Evolutionary conservation across 1,284 basidiomycete species (phyloP).

Genomic region (Puccinia triticina): DNA sequence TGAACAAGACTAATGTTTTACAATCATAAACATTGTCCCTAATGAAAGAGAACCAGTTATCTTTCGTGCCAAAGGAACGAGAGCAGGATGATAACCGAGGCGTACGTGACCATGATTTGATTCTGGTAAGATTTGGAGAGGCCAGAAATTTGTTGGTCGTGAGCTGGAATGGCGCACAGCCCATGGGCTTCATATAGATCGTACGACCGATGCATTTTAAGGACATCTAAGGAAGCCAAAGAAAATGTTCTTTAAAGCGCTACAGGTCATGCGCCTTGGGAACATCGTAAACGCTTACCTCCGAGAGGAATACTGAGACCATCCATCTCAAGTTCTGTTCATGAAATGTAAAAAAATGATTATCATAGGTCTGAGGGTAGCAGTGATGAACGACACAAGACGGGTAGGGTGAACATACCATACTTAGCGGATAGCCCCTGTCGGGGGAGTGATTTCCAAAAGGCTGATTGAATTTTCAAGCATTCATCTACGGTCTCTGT

Average conservation of each 20-base stretch:
- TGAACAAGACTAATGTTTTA: conserved; percentile 74
- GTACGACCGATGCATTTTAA: conserved; percentile 80
- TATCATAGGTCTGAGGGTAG: conserved; percentile 1
- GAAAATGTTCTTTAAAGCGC: background rate
- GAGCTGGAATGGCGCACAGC: conserved; percentile 78
- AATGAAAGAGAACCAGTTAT: background rate
- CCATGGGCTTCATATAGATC: conserved; percentile 73
- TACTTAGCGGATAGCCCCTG: conserved; percentile 20
- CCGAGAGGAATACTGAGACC: conserved; percentile 55
- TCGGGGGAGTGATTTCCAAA: conserved; percentile 86
- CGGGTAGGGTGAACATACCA: conserved; percentile 52
- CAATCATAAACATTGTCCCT: conserved; percentile 69
- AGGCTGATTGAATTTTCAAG: conserved; percentile 79
- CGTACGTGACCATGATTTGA: conserved; percentile 83
- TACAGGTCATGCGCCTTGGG: background rate
- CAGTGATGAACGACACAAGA: conserved; percentile 9
- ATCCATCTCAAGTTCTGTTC: conserved; percentile 53
- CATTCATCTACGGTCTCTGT: conserved; percentile 86
- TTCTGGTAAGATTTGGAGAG: conserved; percentile 72
- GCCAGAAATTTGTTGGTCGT: conserved; percentile 63
- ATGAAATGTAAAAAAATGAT: background rate
- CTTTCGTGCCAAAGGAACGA: background rate
- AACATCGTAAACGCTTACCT: conserved; percentile 41
- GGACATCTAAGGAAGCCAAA: conserved; percentile 65
- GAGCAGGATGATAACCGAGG: conserved; percentile 53